Base-by-base conservation (phyloP, 2,329 filamentous ascomycete species). In the Aspergillus sp. region DNA sequence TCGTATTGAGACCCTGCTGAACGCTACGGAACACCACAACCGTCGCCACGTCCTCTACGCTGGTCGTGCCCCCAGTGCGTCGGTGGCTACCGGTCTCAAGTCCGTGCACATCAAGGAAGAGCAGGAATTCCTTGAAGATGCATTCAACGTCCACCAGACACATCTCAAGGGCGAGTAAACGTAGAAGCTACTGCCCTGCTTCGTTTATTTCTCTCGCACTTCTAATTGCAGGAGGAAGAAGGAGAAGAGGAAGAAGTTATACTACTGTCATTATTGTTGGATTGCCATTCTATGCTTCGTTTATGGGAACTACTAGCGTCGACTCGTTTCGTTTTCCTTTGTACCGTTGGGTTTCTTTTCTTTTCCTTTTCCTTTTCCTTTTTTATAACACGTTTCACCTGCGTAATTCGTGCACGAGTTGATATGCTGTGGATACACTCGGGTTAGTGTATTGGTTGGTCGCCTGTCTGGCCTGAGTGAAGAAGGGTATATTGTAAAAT, bases 11-110 rank as follows among this genome's bases (percentile, higher is more conserved):
- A 98, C 91, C 6, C 74, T 98, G 55, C 79, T 98, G 56, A 96
- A 97, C 75, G 71, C 94, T 67, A 97, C 93, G 0, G 73, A 94
- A 73, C 77, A 94, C 72, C 78, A 94, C 73, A 91, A 97, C 75
- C 83, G 94, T 73, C 83, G 86, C 65, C 90, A 94, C 74, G 89
- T 96, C 66, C 88, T 96, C 82, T 98, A 97, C 70, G 93, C 93
- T 50, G 93, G 93, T 57, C 85, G 93, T 60, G 85, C 89, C 72
- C 91, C 91, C 34, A 95, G 88, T 63, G 91, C 93, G 10, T 91
- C 85, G 54, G 91, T 97, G 28, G 93, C 93, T 34, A 95, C 91
- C 46, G 93, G 93, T 69, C 73, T 93, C 64, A 98, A 98, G 82
- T 74, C 78, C 40, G 81, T 79, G 47, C 93, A 98, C 72, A 73